These are phyloP conservation scores for Podila minutissima DNA, from an alignment of 192 early-diverging fungal species.

Conservation along the genomic window DNA sequence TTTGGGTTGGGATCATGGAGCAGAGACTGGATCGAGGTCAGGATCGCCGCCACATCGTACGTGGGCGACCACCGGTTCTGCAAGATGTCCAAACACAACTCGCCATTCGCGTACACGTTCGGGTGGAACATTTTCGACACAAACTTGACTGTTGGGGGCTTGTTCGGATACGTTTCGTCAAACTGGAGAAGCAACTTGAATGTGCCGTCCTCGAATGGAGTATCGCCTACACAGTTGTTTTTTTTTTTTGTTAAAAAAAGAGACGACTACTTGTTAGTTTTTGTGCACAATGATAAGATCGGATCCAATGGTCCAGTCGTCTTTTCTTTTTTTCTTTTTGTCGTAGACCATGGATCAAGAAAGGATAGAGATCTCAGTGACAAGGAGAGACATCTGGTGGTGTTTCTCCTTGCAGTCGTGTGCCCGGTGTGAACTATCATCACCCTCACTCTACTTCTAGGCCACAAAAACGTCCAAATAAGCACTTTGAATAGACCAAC, in stretches of 20 bases:
- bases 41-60: conserved; percentile 92
- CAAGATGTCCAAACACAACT: conserved; percentile 97
- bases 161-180: conserved; percentile 98
- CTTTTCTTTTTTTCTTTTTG: too few relatives aligned
- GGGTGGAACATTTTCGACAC: conserved; percentile 98
- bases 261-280: background rate
- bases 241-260: background rate
- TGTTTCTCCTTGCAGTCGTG: too few relatives aligned
- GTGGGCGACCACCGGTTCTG: conserved; percentile 99
- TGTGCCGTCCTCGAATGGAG: conserved; percentile 97
- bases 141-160: conserved; percentile 95
- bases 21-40: conserved; percentile 95
- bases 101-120: conserved; percentile 97
- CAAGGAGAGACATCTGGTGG: too few relatives aligned
- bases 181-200: conserved; percentile 95
- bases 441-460: too few relatives aligned
- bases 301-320: background rate
- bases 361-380: too few relatives aligned
- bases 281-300: background rate
- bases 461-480: too few relatives aligned
- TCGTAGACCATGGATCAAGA: too few relatives aligned
- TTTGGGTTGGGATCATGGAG: conserved; percentile 98
- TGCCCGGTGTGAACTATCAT: too few relatives aligned
- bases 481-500: too few relatives aligned
- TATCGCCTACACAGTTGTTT: conserved; percentile 70